A percentile compares a stretch with the other conserved stretches of the same genome.
These are phyloP conservation scores for Knoxdaviesia proteae DNA, from an alignment of 2,329 filamentous ascomycete species.

Conservation along the genomic window DNA sequence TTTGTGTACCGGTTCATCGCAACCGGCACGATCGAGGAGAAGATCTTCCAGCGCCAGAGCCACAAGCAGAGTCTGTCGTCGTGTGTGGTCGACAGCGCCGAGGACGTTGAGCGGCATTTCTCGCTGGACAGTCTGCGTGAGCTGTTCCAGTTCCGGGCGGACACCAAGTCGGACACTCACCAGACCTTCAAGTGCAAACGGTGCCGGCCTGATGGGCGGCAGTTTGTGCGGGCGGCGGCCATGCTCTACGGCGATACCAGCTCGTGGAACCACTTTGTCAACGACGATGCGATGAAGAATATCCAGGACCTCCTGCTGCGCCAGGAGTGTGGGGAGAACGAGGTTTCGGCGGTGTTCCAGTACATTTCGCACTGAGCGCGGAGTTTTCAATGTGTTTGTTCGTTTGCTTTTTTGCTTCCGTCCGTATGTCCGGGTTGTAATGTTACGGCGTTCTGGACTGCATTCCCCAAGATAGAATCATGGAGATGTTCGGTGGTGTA, in stretches of 20 bases:
- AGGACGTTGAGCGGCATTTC: slow-evolving; percentile 95
- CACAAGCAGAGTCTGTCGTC: slow-evolving; percentile 96
- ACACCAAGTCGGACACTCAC: slow-evolving; percentile 82
- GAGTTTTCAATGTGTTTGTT: slow-evolving; percentile 1
- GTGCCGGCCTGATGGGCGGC: slow-evolving; percentile 70
- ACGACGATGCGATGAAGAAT: slow-evolving; percentile 44
- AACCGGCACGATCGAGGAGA: slow-evolving; percentile 94
- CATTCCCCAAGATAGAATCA: no score
- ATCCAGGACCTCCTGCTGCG: slow-evolving; percentile 85
- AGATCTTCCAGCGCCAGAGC: slow-evolving; percentile 95
- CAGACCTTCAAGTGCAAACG: slow-evolving; percentile 98
- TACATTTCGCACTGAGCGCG: slow-evolving; percentile 68
- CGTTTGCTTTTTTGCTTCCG: not conserved
- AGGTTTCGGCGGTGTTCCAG: slow-evolving; percentile 91
- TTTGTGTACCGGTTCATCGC: slow-evolving; percentile 99
- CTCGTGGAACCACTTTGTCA: slow-evolving; percentile 97
- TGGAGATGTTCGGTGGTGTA: no score
- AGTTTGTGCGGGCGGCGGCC: slow-evolving; percentile 75
- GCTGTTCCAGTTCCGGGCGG: slow-evolving; percentile 75
- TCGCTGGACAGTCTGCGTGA: slow-evolving; percentile 77
- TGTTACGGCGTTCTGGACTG: no score
- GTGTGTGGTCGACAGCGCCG: slow-evolving; percentile 86
- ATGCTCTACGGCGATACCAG: slow-evolving; percentile 97
- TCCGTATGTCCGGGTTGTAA: no score
- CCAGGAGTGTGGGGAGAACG: slow-evolving; percentile 59